Percentiles rank a stretch among this genome's conserved stretches.
These are phyloP conservation scores for Coemansia javaensis DNA, from an alignment of 192 early-diverging fungal species.

Conservation along the genomic window DNA sequence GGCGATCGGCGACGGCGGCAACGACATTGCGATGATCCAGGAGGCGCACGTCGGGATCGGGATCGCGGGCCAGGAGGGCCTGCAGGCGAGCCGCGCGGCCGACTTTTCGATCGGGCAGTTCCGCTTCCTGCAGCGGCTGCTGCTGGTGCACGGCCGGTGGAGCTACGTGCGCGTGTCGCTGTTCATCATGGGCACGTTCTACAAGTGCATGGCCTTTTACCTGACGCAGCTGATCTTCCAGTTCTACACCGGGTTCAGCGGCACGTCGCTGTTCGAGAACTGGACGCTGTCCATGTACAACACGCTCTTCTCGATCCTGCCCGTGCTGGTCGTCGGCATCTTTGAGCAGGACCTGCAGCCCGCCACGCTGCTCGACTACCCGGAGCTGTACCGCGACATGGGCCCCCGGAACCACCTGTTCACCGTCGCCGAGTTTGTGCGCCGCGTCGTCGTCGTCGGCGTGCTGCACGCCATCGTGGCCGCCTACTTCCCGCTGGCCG, in stretches of 20 bases:
- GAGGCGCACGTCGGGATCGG: slow-evolving; percentile 90
- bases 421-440: slow-evolving; percentile 39
- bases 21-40: slow-evolving; percentile 95
- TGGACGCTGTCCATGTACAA: slow-evolving; percentile 81
- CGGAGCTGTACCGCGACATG: slow-evolving; percentile 66
- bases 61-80: slow-evolving; percentile 82
- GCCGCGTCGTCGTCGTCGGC: slow-evolving; percentile 52
- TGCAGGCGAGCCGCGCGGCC: slow-evolving; percentile 78
- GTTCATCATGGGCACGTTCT: slow-evolving; percentile 81
- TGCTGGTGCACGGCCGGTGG: slow-evolving; percentile 87
- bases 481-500: slow-evolving; percentile 37
- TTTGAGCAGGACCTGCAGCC: slow-evolving; percentile 78
- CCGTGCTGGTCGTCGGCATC: slow-evolving; percentile 72
- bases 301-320: slow-evolving; percentile 75
- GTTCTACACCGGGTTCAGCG: slow-evolving; percentile 69
- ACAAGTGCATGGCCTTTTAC: slow-evolving; percentile 82
- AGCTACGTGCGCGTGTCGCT: slow-evolving; percentile 77
- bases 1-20: slow-evolving; percentile 91
- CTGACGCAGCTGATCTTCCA: slow-evolving; percentile 71
- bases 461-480: slow-evolving; percentile 44
- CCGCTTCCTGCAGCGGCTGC: slow-evolving; percentile 69
- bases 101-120: slow-evolving; percentile 94
- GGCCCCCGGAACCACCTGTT: slow-evolving; percentile 46
- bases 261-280: slow-evolving; percentile 68
- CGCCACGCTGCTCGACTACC: slow-evolving; percentile 58